Evolutionary conservation across 495 filamentous ascomycete species (phyloP).

Genomic region (Podospora tetraspora): DNA sequence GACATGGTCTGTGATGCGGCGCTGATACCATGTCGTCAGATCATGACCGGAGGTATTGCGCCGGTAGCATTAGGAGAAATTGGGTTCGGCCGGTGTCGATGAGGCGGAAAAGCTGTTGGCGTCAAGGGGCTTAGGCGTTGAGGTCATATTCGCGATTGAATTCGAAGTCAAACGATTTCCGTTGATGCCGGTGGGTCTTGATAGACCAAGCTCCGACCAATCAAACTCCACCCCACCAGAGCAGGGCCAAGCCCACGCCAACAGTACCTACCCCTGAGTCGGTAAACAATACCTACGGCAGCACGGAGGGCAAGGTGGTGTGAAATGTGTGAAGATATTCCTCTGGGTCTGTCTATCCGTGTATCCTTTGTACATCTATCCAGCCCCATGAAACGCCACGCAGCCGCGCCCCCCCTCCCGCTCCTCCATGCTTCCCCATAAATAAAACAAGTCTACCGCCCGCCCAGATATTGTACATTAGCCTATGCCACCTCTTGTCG

Average conservation of each 20-base stretch:
- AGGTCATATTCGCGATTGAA: constrained; percentile 2
- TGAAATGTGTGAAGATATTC: constrained; percentile 15
- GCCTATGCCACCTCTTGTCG: constrained; percentile 22
- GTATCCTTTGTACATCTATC: constrained; percentile 23
- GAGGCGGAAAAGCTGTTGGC: background rate
- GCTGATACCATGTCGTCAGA: constrained; percentile 26
- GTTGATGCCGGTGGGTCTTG: background rate
- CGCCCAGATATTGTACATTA: constrained; percentile 7
- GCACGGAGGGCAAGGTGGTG: background rate
- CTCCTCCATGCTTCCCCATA: background rate
- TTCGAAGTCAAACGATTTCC: background rate
- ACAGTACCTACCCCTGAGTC: background rate
- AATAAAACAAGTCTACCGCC: constrained; percentile 23
- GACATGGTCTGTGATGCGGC: constrained; percentile 30
- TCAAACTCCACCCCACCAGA: background rate
- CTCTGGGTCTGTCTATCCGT: constrained; percentile 8
- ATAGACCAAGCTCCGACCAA: constrained; percentile 1
- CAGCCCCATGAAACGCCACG: constrained; percentile 21
- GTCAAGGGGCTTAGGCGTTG: background rate
- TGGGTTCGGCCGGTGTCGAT: background rate
- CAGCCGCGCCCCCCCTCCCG: constrained; percentile 8
- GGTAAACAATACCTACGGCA: background rate
- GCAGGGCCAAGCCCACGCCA: background rate
- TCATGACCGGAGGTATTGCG: constrained; percentile 16
- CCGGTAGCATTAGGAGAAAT: constrained; percentile 1